phyloP scores from a whole-genome alignment of 2,329 filamentous ascomycete species.

The Verticillium klebahnii region DNA sequence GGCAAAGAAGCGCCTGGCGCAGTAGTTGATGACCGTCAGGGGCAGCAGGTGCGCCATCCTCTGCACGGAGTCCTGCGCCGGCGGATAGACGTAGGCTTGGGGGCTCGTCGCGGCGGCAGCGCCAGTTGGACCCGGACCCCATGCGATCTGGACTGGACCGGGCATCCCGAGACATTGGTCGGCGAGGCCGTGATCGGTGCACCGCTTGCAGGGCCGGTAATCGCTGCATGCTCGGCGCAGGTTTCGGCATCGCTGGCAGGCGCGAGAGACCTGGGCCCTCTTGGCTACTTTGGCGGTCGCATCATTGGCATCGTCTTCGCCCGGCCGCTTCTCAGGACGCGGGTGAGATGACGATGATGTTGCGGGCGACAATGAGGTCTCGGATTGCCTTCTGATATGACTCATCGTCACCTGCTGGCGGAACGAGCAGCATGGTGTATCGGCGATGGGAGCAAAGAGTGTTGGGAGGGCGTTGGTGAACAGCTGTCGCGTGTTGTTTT shows the following conservation, averaged over 20 bases:
- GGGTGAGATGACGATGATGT: background rate
- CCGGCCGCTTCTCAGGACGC: background rate
- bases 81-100: conserved; percentile 16
- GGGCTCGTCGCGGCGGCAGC: background rate
- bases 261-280: conserved; percentile 35
- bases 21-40: conserved; percentile 28
- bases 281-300: conserved; percentile 18
- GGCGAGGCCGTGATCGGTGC: conserved; percentile 33
- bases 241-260: conserved; percentile 37
- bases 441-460: background rate
- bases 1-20: conserved; percentile 33
- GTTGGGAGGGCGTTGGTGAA: background rate
- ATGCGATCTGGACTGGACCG: conserved; percentile 11
- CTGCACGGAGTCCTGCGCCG: conserved; percentile 17
- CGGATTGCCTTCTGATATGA: background rate
- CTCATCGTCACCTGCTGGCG: background rate
- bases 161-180: conserved; percentile 27
- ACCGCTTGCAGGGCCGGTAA: conserved; percentile 36
- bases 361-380: background rate
- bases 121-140: conserved; percentile 12
- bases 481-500: background rate
- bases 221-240: conserved; percentile 40
- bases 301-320: background rate
- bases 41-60: conserved; percentile 29
- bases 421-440: background rate